These are phyloP conservation scores for Cyclotella choctawhatcheeana DNA, from an alignment of 108 stramenopile genomes.

Conservation along the genomic window DNA sequence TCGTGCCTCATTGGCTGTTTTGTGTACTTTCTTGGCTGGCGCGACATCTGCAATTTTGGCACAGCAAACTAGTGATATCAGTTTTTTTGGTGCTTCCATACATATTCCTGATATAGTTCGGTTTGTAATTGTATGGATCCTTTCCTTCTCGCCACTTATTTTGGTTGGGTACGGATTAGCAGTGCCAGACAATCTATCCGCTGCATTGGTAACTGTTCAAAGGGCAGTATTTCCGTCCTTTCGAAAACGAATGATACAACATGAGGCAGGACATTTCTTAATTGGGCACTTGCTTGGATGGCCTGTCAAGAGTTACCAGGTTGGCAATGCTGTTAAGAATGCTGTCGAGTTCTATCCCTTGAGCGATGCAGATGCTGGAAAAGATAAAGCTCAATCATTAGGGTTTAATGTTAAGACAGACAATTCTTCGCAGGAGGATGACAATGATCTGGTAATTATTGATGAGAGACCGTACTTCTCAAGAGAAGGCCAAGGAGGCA, in stretches of 20 bases:
- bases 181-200: constrained; percentile 66
- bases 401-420: constrained; percentile 66
- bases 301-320: constrained; percentile 69
- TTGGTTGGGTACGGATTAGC: constrained; percentile 87
- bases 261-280: constrained; percentile 89
- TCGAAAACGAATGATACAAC: constrained; percentile 81
- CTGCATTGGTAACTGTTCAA: constrained; percentile 68
- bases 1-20: constrained; percentile 68
- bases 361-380: constrained; percentile 63
- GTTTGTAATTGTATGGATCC: constrained; percentile 75
- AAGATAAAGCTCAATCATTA: constrained; percentile 59
- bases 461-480: constrained; percentile 71
- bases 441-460: not conserved
- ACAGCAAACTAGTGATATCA: constrained; percentile 50
- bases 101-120: constrained; percentile 83
- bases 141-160: constrained; percentile 76
- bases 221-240: constrained; percentile 78
- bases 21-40: constrained; percentile 65
- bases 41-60: constrained; percentile 64
- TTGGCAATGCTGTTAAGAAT: constrained; percentile 80
- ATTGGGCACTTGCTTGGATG: constrained; percentile 78
- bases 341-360: constrained; percentile 89
- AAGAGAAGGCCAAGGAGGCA: constrained; percentile 65
- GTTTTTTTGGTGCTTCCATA: constrained; percentile 25
- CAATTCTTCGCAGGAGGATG: too few species aligned